Evolutionary conservation across 768 basidiomycete species (phyloP), one percentile per base, ranked within the genome.

Genomic region (Russula olivacea): DNA sequence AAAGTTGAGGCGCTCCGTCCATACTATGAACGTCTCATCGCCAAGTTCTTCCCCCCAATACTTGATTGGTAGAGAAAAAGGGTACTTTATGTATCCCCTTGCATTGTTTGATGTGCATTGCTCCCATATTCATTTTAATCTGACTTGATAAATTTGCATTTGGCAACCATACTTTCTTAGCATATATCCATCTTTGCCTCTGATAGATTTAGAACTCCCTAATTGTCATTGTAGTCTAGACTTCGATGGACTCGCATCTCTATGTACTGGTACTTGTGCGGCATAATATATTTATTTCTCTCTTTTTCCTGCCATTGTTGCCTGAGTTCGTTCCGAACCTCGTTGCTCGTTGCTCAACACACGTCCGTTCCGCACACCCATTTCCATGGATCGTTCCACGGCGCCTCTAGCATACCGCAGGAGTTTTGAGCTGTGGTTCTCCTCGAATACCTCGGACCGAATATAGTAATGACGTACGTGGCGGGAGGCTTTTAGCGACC

Each of bases 11-110:
- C 80, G 69, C 78, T 96, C 25, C 80, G 83, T 65, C 89, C 91
- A 15, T 96, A 97, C 75, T 97, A 97, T 71, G 80, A 89, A 71
- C 74, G 75, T 1, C 78, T 97, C 34, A 94, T 97, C 69, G 78
- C 80, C 41, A 93, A 91, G 71, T 97, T 83, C 77, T 95, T 97
- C 79, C 91, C 91, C 43, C 76, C 83, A 0, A 80, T 83, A 58
- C 75, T 96, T 38, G 86, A 93, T 67, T 95, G 93, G 93, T 96
- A 73, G 71, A 69, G 49, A 10, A 11, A 47, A 11, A 47, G 45
- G 21, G 48, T 6, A 40, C 4, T 17, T 19, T 10, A 1, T 54
- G 6, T 49, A 64, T 41, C 58, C n/a, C 63, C 54, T 55, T 60
- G n/a, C 19, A 51, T 45, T 25, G 55, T 64, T 54, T 64, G 48